A percentile compares a stretch with the other conserved stretches of the same genome.
Conservation (phyloP, 2,329 filamentous ascomycete species). For the Periconia sp. region DNA sequence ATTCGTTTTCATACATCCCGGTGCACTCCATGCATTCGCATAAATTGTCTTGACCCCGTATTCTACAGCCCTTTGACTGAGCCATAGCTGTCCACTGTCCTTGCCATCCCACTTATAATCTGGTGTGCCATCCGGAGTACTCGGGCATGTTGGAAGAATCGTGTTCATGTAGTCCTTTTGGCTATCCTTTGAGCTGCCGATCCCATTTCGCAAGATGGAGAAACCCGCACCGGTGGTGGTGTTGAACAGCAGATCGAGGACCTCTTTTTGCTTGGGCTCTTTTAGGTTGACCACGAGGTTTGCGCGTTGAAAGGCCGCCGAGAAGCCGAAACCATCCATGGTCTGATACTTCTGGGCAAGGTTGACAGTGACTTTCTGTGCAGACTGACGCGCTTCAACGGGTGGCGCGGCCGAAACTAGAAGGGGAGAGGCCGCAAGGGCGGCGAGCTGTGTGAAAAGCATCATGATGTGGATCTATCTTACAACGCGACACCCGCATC, state of each 20-base stretch:
- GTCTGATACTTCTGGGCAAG: constrained; percentile 52
- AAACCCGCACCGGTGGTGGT: constrained; percentile 53
- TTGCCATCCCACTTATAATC: constrained; percentile 37
- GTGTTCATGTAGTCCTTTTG: constrained; percentile 46
- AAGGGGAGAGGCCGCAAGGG: constrained; percentile 16
- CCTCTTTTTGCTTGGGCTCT: constrained; percentile 48
- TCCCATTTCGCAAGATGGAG: constrained; percentile 54
- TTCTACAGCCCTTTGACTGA: constrained; percentile 56
- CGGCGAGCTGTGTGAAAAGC: constrained; percentile 14
- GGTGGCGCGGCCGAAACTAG: constrained; percentile 17
- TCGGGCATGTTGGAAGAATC: constrained; percentile 32
- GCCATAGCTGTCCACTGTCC: constrained; percentile 56
- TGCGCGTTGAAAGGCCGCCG: constrained; percentile 54
- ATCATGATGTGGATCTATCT: constrained; percentile 11
- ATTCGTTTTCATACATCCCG: constrained; percentile 61
- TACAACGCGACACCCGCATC: neutral
- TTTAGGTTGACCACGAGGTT: constrained; percentile 52
- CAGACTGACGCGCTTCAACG: constrained; percentile 23
- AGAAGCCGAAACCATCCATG: constrained; percentile 56
- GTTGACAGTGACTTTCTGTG: constrained; percentile 48
- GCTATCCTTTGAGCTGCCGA: constrained; percentile 52
- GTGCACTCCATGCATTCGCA: constrained; percentile 59
- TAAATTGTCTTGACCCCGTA: constrained; percentile 56
- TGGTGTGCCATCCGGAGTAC: constrained; percentile 19
- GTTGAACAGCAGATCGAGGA: constrained; percentile 55